phyloP scores from a whole-genome alignment of 139 green algal species.

The Closterium sp. region DNA sequence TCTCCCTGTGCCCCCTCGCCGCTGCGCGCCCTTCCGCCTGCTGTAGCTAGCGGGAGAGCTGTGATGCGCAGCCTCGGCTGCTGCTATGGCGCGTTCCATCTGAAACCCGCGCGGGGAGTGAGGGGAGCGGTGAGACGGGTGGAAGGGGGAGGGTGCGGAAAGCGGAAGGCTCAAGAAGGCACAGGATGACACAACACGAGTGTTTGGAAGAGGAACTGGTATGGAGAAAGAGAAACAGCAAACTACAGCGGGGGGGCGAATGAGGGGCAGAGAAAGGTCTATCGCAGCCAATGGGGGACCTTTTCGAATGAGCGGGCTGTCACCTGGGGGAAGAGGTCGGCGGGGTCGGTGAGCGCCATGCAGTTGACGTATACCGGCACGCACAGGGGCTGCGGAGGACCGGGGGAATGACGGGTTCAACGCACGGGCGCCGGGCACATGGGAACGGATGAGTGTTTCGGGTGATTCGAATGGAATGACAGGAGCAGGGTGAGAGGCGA shows the following conservation, averaged over 20 bases:
- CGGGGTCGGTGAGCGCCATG: conserved; percentile 43
- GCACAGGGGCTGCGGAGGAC: neutral
- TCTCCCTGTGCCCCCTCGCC: neutral
- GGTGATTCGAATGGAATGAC: neutral
- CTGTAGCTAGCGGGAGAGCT: neutral
- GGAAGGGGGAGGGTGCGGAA: neutral
- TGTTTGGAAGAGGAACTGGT: too few species aligned
- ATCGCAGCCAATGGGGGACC: too few species aligned
- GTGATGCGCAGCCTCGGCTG: neutral
- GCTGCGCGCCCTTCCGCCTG: neutral
- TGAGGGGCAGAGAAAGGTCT: too few species aligned
- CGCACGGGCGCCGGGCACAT: neutral
- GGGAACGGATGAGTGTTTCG: too few species aligned
- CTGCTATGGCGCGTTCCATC: neutral
- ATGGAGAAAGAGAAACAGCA: neutral
- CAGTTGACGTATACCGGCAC: conserved; percentile 45
- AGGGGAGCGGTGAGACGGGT: neutral
- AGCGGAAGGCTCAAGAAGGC: too few species aligned
- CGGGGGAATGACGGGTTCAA: neutral
- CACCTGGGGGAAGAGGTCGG: conserved; percentile 27
- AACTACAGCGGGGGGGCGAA: neutral
- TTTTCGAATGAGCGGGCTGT: neutral
- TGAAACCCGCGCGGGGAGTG: neutral
- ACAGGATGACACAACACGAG: too few species aligned
- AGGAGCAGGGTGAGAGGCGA: neutral